phyloP scores from a whole-genome alignment of 768 basidiomycete species.

The Podaxis carcinomalis region DNA sequence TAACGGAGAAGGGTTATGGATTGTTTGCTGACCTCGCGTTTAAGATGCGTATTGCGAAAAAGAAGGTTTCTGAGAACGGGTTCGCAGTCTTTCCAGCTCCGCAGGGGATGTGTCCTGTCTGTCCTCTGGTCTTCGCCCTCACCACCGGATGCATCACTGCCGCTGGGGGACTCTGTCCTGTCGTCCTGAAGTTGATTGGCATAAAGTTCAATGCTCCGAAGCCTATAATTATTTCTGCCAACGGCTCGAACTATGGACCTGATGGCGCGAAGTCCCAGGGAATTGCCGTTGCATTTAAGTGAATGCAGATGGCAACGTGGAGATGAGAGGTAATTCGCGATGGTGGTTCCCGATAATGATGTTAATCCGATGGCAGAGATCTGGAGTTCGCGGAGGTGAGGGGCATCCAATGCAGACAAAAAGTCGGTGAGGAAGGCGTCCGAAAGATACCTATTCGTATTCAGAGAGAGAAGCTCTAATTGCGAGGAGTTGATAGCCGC shows the following conservation, averaged over 20 bases:
- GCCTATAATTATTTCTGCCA: slow-evolving; percentile 38
- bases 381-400: slow-evolving; percentile 48
- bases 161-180: slow-evolving; percentile 7
- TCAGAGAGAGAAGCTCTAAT: slow-evolving; percentile 46
- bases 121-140: slow-evolving; percentile 21
- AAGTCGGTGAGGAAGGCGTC: slow-evolving; percentile 47
- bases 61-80: slow-evolving; percentile 28
- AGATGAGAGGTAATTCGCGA: slow-evolving; percentile 49
- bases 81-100: slow-evolving; percentile 32
- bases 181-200: slow-evolving; percentile 35
- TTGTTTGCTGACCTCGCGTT: slow-evolving; percentile 34
- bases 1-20: slow-evolving; percentile 48
- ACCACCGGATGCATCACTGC: slow-evolving; percentile 19
- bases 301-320: slow-evolving; percentile 43
- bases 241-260: slow-evolving; percentile 42
- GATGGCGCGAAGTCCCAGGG: slow-evolving; percentile 42
- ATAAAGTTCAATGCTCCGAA: slow-evolving; percentile 46
- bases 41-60: slow-evolving; percentile 39
- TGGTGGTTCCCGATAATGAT: slow-evolving; percentile 30
- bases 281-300: slow-evolving; percentile 54
- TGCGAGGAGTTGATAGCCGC: slow-evolving; percentile 51
- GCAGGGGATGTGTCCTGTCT: slow-evolving; percentile 6
- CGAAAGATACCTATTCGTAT: slow-evolving; percentile 43
- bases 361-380: slow-evolving; percentile 51
- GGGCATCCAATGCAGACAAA: slow-evolving; percentile 45